Conservation (phyloP, 2,329 filamentous ascomycete species). For the Fusarium veterinarium region DNA sequence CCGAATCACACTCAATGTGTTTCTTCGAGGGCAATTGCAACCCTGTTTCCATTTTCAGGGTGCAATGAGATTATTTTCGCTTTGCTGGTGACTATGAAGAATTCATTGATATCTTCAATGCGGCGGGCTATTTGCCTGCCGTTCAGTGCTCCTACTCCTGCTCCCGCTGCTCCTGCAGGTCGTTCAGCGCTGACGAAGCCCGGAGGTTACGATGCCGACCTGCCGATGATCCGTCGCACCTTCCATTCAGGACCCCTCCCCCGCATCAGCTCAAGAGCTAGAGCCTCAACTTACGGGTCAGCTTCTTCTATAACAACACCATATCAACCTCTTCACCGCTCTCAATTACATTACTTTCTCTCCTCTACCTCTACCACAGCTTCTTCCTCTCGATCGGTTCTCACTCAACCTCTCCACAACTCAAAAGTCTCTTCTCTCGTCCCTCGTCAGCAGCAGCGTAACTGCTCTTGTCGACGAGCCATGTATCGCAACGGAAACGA, state of each 20-base stretch:
- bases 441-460: constrained; percentile 38
- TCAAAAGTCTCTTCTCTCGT: constrained; percentile 14
- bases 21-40: constrained; percentile 10
- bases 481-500: constrained; percentile 46
- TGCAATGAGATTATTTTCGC: not conserved
- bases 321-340: not conserved
- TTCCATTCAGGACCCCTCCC: constrained; percentile 44
- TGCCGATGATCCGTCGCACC: constrained; percentile 38
- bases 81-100: constrained; percentile 17
- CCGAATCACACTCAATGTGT: constrained; percentile 1
- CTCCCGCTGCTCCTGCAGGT: not conserved
- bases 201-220: constrained; percentile 28
- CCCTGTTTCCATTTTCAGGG: not conserved
- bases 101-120: not conserved
- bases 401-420: not conserved
- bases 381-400: not conserved
- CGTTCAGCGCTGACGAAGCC: not conserved
- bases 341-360: constrained; percentile 8
- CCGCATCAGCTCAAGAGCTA: constrained; percentile 38
- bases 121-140: constrained; percentile 17
- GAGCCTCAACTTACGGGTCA: constrained; percentile 30
- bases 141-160: not conserved
- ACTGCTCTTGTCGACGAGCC: constrained; percentile 47
- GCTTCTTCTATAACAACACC: constrained; percentile 12
- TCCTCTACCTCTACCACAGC: constrained; percentile 9